Base-by-base conservation (phyloP, 208 protist species). In the Vickermania spadyakhi region DNA sequence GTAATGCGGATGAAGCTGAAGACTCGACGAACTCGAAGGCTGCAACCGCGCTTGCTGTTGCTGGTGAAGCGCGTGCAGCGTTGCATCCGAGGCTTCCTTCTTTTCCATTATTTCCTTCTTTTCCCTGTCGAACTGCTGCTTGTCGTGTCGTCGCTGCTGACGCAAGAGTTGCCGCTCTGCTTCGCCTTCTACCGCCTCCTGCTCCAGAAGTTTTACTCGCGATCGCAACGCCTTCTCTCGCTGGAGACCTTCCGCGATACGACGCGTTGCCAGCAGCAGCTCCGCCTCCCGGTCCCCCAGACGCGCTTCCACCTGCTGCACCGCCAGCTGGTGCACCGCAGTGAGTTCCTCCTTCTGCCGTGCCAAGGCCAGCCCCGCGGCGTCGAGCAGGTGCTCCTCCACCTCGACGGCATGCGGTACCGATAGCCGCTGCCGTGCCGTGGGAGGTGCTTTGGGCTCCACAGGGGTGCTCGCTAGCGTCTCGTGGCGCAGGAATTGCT, bases 281-380 rank as follows among this genome's bases (percentile, higher is more conserved):
- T 7, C 36, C 18, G 36, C 36, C 18, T 45, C 36, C 36, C 36
- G 7, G 36, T 7, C 36, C 11, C 18, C 18, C 11, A 45, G 36
- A 18, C 36, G 36, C 36, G 7, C 36, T 18, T 45, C 11, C 11
- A 45, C 18, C 11, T 45, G 7, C 36, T 45, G 36, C 18, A 45
- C 18, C 11, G 36, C 36, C 36, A 45, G 36, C 36, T 45, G 11
- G 36, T 45, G 36, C 2, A 62, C 25, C 29, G 64, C 66, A 13
- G 62, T 0, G 28, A 63, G 45, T 0, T 28, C 29, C 28, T 62
- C 56, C 28, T 56, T 62, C 51, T 73, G 60, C 21, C 59, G 52
- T 14, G 58, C 66, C 2, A 68, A 25, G 14, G 67, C 67, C 27
- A 58, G 52, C 50, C 73, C 66, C 21, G 72, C 72, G 18, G 62